A percentile compares a stretch with the other conserved stretches of the same genome.
phyloP scores from a whole-genome alignment of 345 rosid species.

The Brassica nigra region DNA sequence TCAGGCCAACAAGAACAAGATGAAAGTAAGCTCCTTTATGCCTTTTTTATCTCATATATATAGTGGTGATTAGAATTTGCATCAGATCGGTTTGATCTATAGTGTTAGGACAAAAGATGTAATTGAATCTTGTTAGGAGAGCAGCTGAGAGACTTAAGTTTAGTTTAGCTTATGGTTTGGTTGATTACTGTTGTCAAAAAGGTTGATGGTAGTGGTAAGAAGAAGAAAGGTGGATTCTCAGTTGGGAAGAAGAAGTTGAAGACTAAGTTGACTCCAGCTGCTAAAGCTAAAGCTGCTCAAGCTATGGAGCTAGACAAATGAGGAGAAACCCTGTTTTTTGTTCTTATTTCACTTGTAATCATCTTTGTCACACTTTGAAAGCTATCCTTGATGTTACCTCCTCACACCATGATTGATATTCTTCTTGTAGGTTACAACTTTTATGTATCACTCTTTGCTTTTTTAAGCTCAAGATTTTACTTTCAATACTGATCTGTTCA shows the following conservation, averaged over 20 bases:
- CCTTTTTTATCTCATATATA: background rate
- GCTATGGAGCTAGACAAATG: slow-evolving; percentile 96
- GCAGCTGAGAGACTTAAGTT: background rate
- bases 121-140: background rate
- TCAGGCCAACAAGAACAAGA: slow-evolving; percentile 81
- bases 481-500: background rate
- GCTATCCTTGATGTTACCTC: no score
- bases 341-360: slow-evolving; percentile 15
- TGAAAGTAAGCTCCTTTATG: slow-evolving; percentile 63
- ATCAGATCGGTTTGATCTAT: background rate
- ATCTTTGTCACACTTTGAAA: slow-evolving; percentile 8
- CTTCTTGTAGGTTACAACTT: slow-evolving; percentile 10
- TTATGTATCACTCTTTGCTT: background rate
- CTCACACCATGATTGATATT: background rate
- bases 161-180: slow-evolving; percentile 7
- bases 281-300: slow-evolving; percentile 89
- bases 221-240: slow-evolving; percentile 76
- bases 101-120: background rate
- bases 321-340: slow-evolving; percentile 36
- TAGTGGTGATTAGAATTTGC: background rate
- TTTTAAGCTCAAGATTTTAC: slow-evolving; percentile 9
- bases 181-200: slow-evolving; percentile 30
- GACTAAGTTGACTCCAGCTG: slow-evolving; percentile 72
- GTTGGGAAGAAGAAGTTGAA: slow-evolving; percentile 89
- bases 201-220: slow-evolving; percentile 78